A percentile compares a stretch with the other conserved stretches of the same genome.
phyloP scores from a whole-genome alignment of 441 rosid species.

The Populus hybrid region DNA sequence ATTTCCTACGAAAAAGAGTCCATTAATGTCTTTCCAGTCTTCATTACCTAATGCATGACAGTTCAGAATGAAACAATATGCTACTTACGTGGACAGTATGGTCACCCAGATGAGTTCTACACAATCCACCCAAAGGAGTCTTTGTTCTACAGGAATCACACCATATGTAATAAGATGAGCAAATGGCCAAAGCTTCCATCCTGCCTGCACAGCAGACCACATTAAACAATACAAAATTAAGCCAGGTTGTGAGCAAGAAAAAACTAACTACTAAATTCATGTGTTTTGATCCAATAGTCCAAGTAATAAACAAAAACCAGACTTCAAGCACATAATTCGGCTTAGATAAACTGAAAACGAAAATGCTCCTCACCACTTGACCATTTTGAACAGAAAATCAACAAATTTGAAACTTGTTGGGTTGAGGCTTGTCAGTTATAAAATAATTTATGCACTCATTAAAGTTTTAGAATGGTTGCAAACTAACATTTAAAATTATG shows the following conservation, averaged over 20 bases:
- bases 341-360: neutral
- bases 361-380: neutral
- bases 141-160: constrained; percentile 73
- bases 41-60: neutral
- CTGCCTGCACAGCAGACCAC: constrained; percentile 55
- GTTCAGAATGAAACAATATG: neutral
- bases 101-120: constrained; percentile 95
- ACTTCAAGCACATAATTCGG: neutral
- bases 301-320: neutral
- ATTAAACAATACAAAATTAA: neutral
- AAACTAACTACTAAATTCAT: neutral
- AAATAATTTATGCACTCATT: neutral
- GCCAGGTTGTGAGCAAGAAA: neutral
- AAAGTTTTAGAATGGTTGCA: neutral
- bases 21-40: neutral
- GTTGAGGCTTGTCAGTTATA: neutral
- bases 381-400: constrained; percentile 1
- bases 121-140: constrained; percentile 95
- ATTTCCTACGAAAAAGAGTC: neutral
- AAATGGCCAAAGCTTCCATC: constrained; percentile 98
- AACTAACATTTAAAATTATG: neutral
- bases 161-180: constrained; percentile 93
- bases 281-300: neutral
- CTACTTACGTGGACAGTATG: constrained; percentile 83
- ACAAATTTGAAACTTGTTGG: neutral